phyloP scores from a whole-genome alignment of 2,329 filamentous ascomycete species.

The Pseudocercospora eumusae region DNA sequence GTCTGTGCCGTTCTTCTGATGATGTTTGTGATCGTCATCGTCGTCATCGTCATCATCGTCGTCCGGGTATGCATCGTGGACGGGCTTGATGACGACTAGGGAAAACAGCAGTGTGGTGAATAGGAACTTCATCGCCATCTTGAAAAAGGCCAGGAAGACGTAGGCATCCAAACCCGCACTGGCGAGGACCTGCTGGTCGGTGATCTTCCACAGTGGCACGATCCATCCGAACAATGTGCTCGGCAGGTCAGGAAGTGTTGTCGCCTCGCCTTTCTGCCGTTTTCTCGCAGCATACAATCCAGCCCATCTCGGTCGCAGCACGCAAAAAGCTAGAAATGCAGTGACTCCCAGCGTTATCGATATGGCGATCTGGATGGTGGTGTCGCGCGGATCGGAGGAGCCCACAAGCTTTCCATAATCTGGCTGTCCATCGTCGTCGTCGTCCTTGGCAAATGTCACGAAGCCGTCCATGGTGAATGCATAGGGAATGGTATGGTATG shows the following conservation, averaged over 20 bases:
- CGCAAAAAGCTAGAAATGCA: constrained; percentile 75
- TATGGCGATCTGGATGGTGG: constrained; percentile 66
- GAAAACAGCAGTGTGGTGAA: constrained; percentile 79
- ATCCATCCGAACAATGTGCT: constrained; percentile 93
- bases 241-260: constrained; percentile 73
- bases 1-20: constrained; percentile 27
- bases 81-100: constrained; percentile 75
- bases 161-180: constrained; percentile 93
- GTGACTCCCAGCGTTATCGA: constrained; percentile 69
- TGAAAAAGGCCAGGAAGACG: constrained; percentile 94
- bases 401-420: constrained; percentile 34
- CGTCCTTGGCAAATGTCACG: constrained; percentile 12
- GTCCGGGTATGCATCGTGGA: constrained; percentile 69
- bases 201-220: constrained; percentile 76
- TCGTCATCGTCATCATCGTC: constrained; percentile 35
- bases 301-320: constrained; percentile 88
- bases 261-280: constrained; percentile 66
- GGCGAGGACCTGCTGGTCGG: constrained; percentile 83
- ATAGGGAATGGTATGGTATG: not conserved
- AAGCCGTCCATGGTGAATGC: constrained; percentile 19
- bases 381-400: constrained; percentile 46
- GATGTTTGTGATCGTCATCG: constrained; percentile 27
- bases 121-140: constrained; percentile 87
- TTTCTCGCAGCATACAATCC: constrained; percentile 87
- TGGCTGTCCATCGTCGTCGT: constrained; percentile 17